Percentiles rank a stretch among this genome's conserved stretches.
Conservation (phyloP, 2,329 filamentous ascomycete species). For the Exophiala sideris region DNA sequence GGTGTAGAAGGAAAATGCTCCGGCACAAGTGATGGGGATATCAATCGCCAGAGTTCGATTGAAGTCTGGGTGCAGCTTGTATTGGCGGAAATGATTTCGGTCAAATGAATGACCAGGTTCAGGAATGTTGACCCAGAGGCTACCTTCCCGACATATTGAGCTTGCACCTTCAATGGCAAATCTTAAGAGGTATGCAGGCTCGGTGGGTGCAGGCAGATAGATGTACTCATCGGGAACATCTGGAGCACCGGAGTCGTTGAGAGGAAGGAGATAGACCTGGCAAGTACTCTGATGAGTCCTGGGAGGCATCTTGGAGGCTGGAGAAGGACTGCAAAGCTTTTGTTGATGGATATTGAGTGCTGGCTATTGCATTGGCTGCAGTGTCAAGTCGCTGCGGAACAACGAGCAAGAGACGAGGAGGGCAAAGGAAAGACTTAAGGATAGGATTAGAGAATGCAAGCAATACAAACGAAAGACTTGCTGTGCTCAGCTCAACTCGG, state of each 20-base stretch:
- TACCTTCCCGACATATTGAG: conserved; percentile 91
- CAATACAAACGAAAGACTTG: neutral
- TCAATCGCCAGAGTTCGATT: conserved; percentile 88
- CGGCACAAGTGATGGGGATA: conserved; percentile 75
- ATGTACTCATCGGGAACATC: conserved; percentile 87
- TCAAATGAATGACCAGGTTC: conserved; percentile 70
- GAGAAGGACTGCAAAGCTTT: neutral
- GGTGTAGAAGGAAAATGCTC: conserved; percentile 91
- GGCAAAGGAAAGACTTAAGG: conserved; percentile 2
- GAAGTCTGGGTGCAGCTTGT: conserved; percentile 84
- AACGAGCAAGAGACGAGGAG: neutral
- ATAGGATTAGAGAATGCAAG: conserved; percentile 1
- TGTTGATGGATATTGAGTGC: neutral
- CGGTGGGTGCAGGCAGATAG: conserved; percentile 74
- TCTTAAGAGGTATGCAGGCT: conserved; percentile 59
- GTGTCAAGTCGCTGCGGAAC: neutral
- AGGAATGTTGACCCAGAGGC: conserved; percentile 94
- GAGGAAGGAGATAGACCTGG: conserved; percentile 78
- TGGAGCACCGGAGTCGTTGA: conserved; percentile 90
- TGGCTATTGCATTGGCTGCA: conserved; percentile 16
- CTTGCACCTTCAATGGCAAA: conserved; percentile 40
- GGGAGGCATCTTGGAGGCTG: conserved; percentile 22
- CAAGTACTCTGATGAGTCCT: conserved; percentile 26
- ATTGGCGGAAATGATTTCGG: conserved; percentile 73
- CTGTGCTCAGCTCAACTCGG: neutral